Evolutionary conservation across 148 eudicot genomes (phyloP), one percentile per base, ranked within the genome.

Genomic region (Arctostaphylos glauca): DNA sequence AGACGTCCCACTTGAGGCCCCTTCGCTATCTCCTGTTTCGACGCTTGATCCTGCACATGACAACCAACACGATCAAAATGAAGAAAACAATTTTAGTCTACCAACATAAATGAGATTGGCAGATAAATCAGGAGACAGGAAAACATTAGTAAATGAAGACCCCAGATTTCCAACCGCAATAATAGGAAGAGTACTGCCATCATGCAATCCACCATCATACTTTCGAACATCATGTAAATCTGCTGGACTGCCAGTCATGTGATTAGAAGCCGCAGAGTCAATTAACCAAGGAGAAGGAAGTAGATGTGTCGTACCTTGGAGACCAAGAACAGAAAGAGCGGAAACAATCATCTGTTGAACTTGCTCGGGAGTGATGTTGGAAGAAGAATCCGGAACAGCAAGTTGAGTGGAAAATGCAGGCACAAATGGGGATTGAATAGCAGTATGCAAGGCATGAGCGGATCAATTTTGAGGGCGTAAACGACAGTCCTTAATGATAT

Each of bases 21-120:
- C 52, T 56, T 71, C 67, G 50, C 77, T 43, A 81, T 81, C 77
- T 23, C 53, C 0, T 10, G 52, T 52, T 67, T 31, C 68, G 66
- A 81, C 50, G 14, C 52, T 55, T 81, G 67, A 70, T 81, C 83
- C 78, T 81, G 83, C 67, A 81, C 83, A 81, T 0, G 8, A 70
- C 78, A 81, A 81, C 83, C 83, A 81, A 31, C 5, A 70, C 66
- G 25, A 52, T 38, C 23, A 81, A 81, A 81, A 16, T 70, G 64
- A 54, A 81, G 47, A 21, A 21, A 10, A 54, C 56, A 81, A 62
- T 81, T 81, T 3, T 71, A 38, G 13, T 81, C 78, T 14, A 81
- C 83, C 77, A 71, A 72, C 77, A 50, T 49, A 81, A 25, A 81
- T 50, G 5, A 64, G 9, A 64, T 64, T 64, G 38, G 41, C 41